Evolutionary conservation across 2,329 filamentous ascomycete genomes (phyloP).

Genomic region (Neonectria punicea): DNA sequence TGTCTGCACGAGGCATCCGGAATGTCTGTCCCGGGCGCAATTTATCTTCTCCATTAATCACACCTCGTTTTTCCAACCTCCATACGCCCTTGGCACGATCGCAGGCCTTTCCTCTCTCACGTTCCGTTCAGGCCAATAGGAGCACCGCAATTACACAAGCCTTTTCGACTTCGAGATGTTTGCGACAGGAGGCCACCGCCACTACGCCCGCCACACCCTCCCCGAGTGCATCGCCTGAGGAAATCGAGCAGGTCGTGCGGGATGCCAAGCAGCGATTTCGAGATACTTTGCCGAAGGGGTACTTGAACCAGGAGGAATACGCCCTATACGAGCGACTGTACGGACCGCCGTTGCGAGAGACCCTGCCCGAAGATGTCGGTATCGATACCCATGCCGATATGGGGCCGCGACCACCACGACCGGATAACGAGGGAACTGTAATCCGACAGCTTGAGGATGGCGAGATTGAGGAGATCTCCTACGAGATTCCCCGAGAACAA

Average conservation of each 20-base stretch:
- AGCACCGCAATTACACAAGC: slow-evolving; percentile 40
- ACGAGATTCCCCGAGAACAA: slow-evolving; percentile 44
- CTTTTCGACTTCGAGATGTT: slow-evolving; percentile 44
- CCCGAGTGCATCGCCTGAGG: slow-evolving; percentile 36
- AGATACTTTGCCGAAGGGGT: slow-evolving; percentile 77
- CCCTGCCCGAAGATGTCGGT: slow-evolving; percentile 67
- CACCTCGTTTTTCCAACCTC: slow-evolving; percentile 24
- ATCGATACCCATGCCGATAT: slow-evolving; percentile 55
- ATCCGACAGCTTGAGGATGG: slow-evolving; percentile 67
- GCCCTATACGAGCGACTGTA: slow-evolving; percentile 83
- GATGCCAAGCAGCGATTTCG: slow-evolving; percentile 80
- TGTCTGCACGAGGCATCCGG: slow-evolving; percentile 48
- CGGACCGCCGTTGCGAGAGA: slow-evolving; percentile 76
- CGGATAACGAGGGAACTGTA: slow-evolving; percentile 55
- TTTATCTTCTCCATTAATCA: slow-evolving; percentile 27
- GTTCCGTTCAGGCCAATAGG: slow-evolving; percentile 40
- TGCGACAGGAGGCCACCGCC: slow-evolving; percentile 34
- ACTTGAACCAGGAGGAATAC: slow-evolving; percentile 77
- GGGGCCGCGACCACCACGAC: slow-evolving; percentile 34
- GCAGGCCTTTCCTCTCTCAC: slow-evolving; percentile 28
- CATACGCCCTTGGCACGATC: slow-evolving; percentile 30
- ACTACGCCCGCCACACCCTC: slow-evolving; percentile 6
- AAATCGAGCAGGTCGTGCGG: slow-evolving; percentile 73
- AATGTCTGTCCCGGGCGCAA: slow-evolving; percentile 47
- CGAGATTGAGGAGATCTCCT: slow-evolving; percentile 70